A percentile compares a stretch with the other conserved stretches of the same genome.
phyloP scores from a whole-genome alignment of 371 early-diverging fungal genomes.

The Actinomortierella wolfii region DNA sequence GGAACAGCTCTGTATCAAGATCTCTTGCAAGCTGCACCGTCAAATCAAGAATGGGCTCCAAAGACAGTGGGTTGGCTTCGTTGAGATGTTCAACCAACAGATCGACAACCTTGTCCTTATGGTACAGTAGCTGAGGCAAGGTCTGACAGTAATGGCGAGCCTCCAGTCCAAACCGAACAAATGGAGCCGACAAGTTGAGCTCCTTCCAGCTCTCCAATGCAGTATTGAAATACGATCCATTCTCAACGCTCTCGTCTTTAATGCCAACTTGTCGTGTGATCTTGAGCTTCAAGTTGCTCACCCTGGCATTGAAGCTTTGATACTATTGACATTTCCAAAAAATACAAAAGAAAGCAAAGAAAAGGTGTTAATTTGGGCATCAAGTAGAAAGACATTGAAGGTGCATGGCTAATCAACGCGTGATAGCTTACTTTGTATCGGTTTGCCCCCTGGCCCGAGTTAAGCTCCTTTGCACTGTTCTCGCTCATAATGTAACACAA shows the following conservation, averaged over 20 bases:
- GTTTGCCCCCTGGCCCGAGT: conserved; percentile 70
- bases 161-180: conserved; percentile 69
- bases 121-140: conserved; percentile 85
- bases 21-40: conserved; percentile 85
- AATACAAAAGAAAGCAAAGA: not conserved
- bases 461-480: conserved; percentile 55
- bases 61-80: conserved; percentile 62
- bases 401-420: too few relatives aligned
- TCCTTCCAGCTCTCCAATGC: conserved; percentile 81
- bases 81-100: conserved; percentile 69
- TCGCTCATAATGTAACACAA: too few relatives aligned
- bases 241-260: conserved; percentile 47
- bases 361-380: not conserved
- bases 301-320: conserved; percentile 80
- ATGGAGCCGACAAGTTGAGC: conserved; percentile 84
- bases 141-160: conserved; percentile 70
- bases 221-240: conserved; percentile 86
- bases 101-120: conserved; percentile 79
- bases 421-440: conserved; percentile 63
- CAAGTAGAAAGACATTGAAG: not conserved
- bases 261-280: conserved; percentile 61
- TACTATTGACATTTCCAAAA: conserved; percentile 55
- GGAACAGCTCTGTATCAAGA: conserved; percentile 88
- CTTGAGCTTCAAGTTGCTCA: conserved; percentile 81
- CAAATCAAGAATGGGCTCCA: conserved; percentile 75